Base-by-base conservation (phyloP, 2,329 filamentous ascomycete genomes). In the Diplodia corticola region DNA sequence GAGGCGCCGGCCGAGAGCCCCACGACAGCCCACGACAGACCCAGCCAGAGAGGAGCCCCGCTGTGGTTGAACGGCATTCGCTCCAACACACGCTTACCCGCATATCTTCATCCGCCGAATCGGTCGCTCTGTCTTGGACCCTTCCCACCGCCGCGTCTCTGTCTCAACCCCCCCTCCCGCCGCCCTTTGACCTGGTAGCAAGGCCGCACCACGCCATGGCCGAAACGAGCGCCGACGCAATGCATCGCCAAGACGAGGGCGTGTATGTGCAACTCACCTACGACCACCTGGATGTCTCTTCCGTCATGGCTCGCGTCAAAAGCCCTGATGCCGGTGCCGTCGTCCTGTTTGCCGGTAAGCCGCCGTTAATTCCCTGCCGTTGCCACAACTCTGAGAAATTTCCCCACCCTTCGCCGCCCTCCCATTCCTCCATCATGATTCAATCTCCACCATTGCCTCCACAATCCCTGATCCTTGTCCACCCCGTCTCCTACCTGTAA, bases 261-360 rank as follows among this genome's bases (percentile, higher is more conserved):
- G 88, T 89, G 75, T 86, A 88, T 75, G 89, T 93, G 48, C 87
- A 86, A 60, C 82, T 96, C 9, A 93, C 91, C 3, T 80, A 87
- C 68, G 78, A 85, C 40, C 76, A 81, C 49, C 85, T 95, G 67
- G 82, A 88, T 73, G 79, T 84, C 22, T 80, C 83, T 22, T 72
- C 81, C 5, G 80, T 86, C 33, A 89, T 92, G 77, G 81, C 88
- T 70, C 84, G 82, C 54, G 91, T 95, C 24, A 88, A 90, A 69
- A 91, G 86, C 71, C 88, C 89, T 22, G 85, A 88, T 71, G 90
- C 91, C 12, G 91, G 91, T 5, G 91, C 91, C 13, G 89, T 92
- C 57, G 90, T 93, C 10, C 73, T 93, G 37, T 93, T 93, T 75
- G 88, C 89, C 67, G 91, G 90, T 88, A 81, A 70, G 30, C 22